These are phyloP conservation scores for Eragrostis nindensis DNA, from an alignment of 176 grass and related monocot species.

Conservation along the genomic window DNA sequence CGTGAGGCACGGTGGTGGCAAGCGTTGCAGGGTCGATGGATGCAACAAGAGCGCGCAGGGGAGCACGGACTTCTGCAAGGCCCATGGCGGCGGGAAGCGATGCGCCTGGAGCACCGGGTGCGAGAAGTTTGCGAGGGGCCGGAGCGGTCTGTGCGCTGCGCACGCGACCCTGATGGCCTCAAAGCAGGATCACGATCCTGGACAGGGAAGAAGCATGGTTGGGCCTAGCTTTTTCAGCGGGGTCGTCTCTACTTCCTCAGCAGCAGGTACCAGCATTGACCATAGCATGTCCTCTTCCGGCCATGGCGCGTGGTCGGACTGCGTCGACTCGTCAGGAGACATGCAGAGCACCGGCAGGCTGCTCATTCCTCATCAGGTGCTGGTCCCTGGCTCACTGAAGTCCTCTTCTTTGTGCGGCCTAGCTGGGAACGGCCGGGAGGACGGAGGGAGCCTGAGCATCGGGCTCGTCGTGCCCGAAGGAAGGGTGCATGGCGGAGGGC, in stretches of 20 bases:
- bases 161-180: slow-evolving; percentile 62
- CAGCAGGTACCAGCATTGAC: slow-evolving; percentile 48
- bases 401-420: slow-evolving; percentile 48
- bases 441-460: slow-evolving; percentile 43
- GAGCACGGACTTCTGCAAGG: slow-evolving; percentile 89
- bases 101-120: slow-evolving; percentile 70
- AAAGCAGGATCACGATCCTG: slow-evolving; percentile 31
- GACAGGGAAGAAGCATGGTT: slow-evolving; percentile 38
- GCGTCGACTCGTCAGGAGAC: slow-evolving; percentile 47
- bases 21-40: slow-evolving; percentile 65
- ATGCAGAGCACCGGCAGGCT: slow-evolving; percentile 46
- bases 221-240: slow-evolving; percentile 47
- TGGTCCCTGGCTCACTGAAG: slow-evolving; percentile 79
- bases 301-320: slow-evolving; percentile 49
- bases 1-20: slow-evolving; percentile 86
- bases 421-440: slow-evolving; percentile 25
- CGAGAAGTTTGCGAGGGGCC: slow-evolving; percentile 84
- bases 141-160: slow-evolving; percentile 65
- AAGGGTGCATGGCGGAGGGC: slow-evolving; percentile 83
- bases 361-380: slow-evolving; percentile 69
- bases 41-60: slow-evolving; percentile 89
- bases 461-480: slow-evolving; percentile 73
- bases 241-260: slow-evolving; percentile 52
- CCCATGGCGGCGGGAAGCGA: slow-evolving; percentile 71
- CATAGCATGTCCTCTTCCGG: slow-evolving; percentile 62